Base-by-base conservation (phyloP, 441 rosid species). In the Erysimum cheiri region DNA sequence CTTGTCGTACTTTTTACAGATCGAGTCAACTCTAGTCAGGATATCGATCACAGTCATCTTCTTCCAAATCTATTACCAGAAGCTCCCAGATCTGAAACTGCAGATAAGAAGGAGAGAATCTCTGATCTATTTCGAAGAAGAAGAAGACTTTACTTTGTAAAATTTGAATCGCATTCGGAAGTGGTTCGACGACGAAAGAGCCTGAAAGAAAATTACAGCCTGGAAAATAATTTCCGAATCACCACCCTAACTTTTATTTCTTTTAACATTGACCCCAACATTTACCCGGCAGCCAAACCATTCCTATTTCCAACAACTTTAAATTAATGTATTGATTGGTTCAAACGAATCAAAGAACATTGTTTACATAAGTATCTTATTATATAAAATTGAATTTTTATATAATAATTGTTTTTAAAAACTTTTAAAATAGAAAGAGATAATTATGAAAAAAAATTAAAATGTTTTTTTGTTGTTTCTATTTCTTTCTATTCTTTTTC, bases 11-110 rank as follows among this genome's bases (percentile, higher is more conserved):
- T 89, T 95, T 72, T 88, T 80, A 83, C 98, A 92, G 89, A 95
- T 95, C 84, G 93, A 74, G 71, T 95, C 98, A 29, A 95, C 98
- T 79, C 95, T 82, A 40, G 97, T 90, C 58, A 90, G 78, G 36
- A 95, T 81, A 82, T 95, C 99, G 86, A 92, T 92, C 58, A 95
- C 99, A 74, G 93, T 92, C 99, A 92, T 92, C 64, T 80, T 77
- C 64, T n/a, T 46, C 59, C 29, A 15, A 60, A 33, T 59, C 60
- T 32, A 10, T 24, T 7, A 60, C 26, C 24, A 28, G 60, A 15
- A 64, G 17, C 67, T 64, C 33, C 36, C 61, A 29, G 75, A 76
- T 70, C 75, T 70, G 32, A 60, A 26, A 26, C 28, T 26, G 28
- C 28, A 26, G 39, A 29, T 28, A 5, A 41, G 5, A 50, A 32